Conservation (phyloP, 352 stramenopile species). For the Phytophthora colocasiae region DNA sequence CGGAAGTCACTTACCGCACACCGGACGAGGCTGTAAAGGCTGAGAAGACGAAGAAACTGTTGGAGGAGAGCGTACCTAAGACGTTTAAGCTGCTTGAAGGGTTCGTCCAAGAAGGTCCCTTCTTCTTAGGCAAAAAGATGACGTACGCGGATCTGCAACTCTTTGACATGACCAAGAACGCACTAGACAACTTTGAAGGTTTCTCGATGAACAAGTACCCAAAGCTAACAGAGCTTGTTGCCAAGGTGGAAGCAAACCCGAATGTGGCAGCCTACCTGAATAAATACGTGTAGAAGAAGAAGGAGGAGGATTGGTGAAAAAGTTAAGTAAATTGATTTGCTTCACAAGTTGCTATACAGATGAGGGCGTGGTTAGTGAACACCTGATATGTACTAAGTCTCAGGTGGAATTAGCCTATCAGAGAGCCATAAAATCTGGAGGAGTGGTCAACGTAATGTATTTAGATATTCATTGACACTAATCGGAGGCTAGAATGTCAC, state of each 20-base stretch:
- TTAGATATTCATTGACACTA: too few species aligned
- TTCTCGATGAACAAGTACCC: slow-evolving; percentile 51
- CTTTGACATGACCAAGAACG: slow-evolving; percentile 61
- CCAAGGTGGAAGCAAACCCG: slow-evolving; percentile 38
- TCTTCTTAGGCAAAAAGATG: slow-evolving; percentile 57
- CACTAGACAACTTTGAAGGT: slow-evolving; percentile 35
- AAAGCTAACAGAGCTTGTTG: slow-evolving; percentile 51
- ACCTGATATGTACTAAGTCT: too few species aligned
- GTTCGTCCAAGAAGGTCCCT: slow-evolving; percentile 45
- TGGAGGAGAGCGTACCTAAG: slow-evolving; percentile 52
- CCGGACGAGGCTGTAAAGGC: slow-evolving; percentile 49
- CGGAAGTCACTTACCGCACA: slow-evolving; percentile 43
- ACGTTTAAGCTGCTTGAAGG: slow-evolving; percentile 47
- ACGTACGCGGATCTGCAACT: slow-evolving; percentile 64
- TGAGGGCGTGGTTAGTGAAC: too few species aligned
- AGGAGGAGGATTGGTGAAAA: slow-evolving; percentile 7
- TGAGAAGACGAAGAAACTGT: slow-evolving; percentile 50
- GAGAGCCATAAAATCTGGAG: too few species aligned
- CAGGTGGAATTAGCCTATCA: too few species aligned
- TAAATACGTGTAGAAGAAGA: slow-evolving; percentile 16
- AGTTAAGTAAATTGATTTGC: background rate
- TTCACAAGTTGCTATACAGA: background rate
- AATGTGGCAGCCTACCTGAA: slow-evolving; percentile 50
- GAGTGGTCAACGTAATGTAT: too few species aligned
- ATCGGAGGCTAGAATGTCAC: too few species aligned